These are phyloP conservation scores for Cyberlindnera suaveolens DNA, from an alignment of 805 yeast genomes.

Conservation along the genomic window DNA sequence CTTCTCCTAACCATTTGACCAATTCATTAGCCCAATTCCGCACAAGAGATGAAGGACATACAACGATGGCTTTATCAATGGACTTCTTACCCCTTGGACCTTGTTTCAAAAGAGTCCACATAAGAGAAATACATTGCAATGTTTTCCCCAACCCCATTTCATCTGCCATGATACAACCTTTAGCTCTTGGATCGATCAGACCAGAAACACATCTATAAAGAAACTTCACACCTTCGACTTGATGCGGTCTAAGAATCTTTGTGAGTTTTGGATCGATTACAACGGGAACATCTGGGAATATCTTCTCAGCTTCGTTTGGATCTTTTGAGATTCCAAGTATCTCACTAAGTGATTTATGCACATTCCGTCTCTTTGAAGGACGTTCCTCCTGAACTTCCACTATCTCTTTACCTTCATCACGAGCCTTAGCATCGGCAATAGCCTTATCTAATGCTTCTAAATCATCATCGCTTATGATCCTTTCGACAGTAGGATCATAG, in stretches of 20 bases:
- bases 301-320: constrained; percentile 42
- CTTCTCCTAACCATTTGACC: constrained; percentile 91
- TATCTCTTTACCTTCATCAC: constrained; percentile 23
- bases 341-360: constrained; percentile 69
- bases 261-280: constrained; percentile 88
- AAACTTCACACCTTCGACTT: constrained; percentile 90
- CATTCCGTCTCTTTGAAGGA: constrained; percentile 30
- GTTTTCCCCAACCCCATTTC: constrained; percentile 96
- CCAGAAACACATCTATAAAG: constrained; percentile 90
- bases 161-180: constrained; percentile 98
- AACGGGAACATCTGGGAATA: constrained; percentile 85
- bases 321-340: constrained; percentile 63
- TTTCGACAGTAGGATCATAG: constrained; percentile 90
- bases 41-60: constrained; percentile 91
- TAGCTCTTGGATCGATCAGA: constrained; percentile 69
- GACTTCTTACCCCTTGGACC: constrained; percentile 78
- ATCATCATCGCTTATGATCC: constrained; percentile 22
- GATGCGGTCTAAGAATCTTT: constrained; percentile 89
- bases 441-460: constrained; percentile 28
- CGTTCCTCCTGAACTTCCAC: constrained; percentile 11
- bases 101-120: constrained; percentile 90
- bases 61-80: constrained; percentile 85
- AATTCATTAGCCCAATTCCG: constrained; percentile 97
- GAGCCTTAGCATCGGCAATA: constrained; percentile 21
- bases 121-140: constrained; percentile 76